phyloP scores from a whole-genome alignment of 2,329 filamentous ascomycete genomes.

The Chaetomium olivaceum region DNA sequence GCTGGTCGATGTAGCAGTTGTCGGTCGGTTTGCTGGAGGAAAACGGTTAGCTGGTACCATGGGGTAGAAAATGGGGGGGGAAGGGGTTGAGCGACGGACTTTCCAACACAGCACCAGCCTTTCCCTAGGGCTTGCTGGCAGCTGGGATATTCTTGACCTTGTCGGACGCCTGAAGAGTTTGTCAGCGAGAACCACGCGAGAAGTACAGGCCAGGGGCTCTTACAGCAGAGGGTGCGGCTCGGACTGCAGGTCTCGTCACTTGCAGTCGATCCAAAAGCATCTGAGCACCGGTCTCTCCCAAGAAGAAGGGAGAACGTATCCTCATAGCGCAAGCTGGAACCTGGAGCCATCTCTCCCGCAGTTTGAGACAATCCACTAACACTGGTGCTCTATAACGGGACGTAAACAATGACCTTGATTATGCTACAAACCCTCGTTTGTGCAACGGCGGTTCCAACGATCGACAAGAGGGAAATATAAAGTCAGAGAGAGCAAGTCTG shows the following conservation, averaged over 20 bases:
- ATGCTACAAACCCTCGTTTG: background rate
- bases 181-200: background rate
- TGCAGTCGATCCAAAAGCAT: slow-evolving; percentile 5
- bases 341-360: background rate
- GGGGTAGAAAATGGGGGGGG: background rate
- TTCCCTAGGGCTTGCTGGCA: slow-evolving; percentile 18
- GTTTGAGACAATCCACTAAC: background rate
- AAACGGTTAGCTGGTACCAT: background rate
- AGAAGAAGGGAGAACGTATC: background rate
- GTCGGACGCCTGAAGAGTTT: slow-evolving; percentile 2
- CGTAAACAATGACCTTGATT: background rate
- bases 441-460: background rate
- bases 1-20: slow-evolving; percentile 19
- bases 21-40: slow-evolving; percentile 3
- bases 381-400: background rate
- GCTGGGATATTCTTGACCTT: slow-evolving; percentile 15
- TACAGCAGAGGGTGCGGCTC: slow-evolving; percentile 17
- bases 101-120: slow-evolving; percentile 20
- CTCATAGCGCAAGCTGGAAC: background rate
- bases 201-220: background rate
- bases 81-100: background rate
- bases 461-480: background rate
- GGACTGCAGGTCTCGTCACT: slow-evolving; percentile 3
- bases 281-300: slow-evolving; percentile 13
- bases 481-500: background rate